Percentiles rank a stretch among this genome's conserved stretches.
Evolutionary conservation across 1,284 basidiomycete genomes (phyloP).

Genomic region (Moniliella sp.): DNA sequence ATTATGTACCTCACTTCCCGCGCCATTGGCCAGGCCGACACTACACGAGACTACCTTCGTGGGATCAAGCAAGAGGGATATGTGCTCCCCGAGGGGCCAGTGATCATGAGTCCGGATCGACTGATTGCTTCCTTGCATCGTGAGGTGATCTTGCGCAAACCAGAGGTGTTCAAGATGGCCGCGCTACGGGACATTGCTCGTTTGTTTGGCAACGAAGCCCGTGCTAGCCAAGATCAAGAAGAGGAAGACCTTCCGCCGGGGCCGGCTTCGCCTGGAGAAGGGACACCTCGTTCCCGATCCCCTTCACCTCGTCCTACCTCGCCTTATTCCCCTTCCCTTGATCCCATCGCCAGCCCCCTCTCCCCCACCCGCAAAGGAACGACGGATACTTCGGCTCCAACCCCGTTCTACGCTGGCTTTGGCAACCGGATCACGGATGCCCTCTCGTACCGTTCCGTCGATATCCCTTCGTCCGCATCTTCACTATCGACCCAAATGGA

Average conservation of each 20-base stretch:
- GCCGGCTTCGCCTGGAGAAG: too few species aligned
- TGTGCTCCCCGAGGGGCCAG: conserved; percentile 83
- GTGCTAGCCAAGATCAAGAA: conserved; percentile 1
- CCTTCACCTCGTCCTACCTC: too few species aligned
- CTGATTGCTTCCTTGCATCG: conserved; percentile 82
- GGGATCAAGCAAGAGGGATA: conserved; percentile 88
- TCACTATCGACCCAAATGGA: conserved; percentile 84
- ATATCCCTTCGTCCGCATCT: conserved; percentile 85
- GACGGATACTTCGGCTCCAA: too few species aligned
- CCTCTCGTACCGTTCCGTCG: conserved; percentile 80
- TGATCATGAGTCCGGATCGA: conserved; percentile 95
- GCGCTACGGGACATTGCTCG: conserved; percentile 86
- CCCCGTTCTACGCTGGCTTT: conserved; percentile 86
- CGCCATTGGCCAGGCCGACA: conserved; percentile 92
- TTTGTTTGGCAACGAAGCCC: conserved; percentile 49
- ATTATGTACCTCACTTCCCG: conserved; percentile 93
- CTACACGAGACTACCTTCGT: conserved; percentile 80
- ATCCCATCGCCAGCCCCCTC: too few species aligned
- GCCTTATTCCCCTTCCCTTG: too few species aligned
- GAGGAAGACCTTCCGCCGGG: too few species aligned
- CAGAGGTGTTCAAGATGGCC: conserved; percentile 99
- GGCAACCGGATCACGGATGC: conserved; percentile 97
- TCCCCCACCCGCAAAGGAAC: too few species aligned
- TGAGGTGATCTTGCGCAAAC: conserved; percentile 48
- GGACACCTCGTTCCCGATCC: too few species aligned